A percentile compares a stretch with the other conserved stretches of the same genome.
These are phyloP conservation scores for Saitozyma sp. DNA, from an alignment of 768 basidiomycete species.

Conservation along the genomic window DNA sequence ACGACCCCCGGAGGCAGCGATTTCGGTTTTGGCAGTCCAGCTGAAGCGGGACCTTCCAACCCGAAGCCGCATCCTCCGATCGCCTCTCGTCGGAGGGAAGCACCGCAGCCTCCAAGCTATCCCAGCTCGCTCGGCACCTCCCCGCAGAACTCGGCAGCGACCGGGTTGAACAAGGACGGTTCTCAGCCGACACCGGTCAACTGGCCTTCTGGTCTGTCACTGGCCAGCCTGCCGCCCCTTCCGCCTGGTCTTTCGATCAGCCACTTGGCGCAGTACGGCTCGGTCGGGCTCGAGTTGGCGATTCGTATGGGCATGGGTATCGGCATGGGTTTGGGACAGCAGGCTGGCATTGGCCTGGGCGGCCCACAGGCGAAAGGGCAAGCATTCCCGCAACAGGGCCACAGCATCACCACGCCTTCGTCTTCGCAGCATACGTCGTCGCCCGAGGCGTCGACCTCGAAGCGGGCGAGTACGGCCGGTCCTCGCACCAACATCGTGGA, in stretches of 20 bases:
- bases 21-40: slow-evolving; percentile 27
- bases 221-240: slow-evolving; percentile 41
- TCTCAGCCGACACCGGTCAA: slow-evolving; percentile 8
- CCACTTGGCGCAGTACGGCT: slow-evolving; percentile 47
- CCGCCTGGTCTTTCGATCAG: slow-evolving; percentile 46
- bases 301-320: slow-evolving; percentile 51
- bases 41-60: slow-evolving; percentile 21
- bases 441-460: slow-evolving; percentile 3
- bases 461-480: not conserved
- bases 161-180: slow-evolving; percentile 9
- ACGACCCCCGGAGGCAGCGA: slow-evolving; percentile 45
- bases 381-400: not conserved
- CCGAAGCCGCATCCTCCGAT: slow-evolving; percentile 18
- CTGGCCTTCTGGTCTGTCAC: slow-evolving; percentile 19
- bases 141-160: slow-evolving; percentile 1
- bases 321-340: slow-evolving; percentile 43
- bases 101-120: slow-evolving; percentile 30
- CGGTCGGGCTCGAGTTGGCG: slow-evolving; percentile 49
- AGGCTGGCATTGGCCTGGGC: slow-evolving; percentile 5
- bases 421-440: not conserved
- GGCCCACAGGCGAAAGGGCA: not conserved
- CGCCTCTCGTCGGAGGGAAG: slow-evolving; percentile 27
- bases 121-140: slow-evolving; percentile 13
- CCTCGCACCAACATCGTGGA: slow-evolving; percentile 28
- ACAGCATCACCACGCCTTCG: not conserved